Evolutionary conservation across 163 green algal genomes (phyloP).

Genomic region (Scenedesmus sp.): DNA sequence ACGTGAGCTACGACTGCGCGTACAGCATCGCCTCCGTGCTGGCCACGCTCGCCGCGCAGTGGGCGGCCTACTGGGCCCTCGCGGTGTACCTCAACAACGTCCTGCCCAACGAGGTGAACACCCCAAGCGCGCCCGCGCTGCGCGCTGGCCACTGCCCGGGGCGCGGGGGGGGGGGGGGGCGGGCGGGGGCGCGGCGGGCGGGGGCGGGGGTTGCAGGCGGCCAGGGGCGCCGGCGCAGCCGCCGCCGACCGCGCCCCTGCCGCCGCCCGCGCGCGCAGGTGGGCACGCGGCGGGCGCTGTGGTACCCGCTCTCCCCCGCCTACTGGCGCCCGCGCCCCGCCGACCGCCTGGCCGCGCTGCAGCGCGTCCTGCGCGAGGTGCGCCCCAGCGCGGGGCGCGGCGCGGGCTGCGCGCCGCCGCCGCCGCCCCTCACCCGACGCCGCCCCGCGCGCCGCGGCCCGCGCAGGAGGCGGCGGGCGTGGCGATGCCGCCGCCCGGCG

Average conservation of each 20-base stretch:
- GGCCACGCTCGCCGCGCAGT: conserved; percentile 72
- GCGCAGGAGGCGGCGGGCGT: conserved; percentile 8
- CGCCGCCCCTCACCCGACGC: too few species aligned
- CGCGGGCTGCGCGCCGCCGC: too few species aligned
- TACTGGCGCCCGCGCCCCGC: conserved; percentile 76
- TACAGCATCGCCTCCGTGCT: conserved; percentile 68
- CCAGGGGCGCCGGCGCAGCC: too few species aligned
- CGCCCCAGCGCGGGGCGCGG: too few species aligned
- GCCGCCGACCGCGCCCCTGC: too few species aligned
- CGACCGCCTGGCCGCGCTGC: conserved; percentile 24
- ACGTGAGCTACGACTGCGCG: conserved; percentile 81
- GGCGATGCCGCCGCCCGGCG: neutral
- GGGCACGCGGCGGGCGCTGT: conserved; percentile 51
- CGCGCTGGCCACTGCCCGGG: too few species aligned
- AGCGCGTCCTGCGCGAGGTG: conserved; percentile 35
- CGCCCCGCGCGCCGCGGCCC: too few species aligned
- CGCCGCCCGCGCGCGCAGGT: too few species aligned
- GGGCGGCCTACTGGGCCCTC: conserved; percentile 81
- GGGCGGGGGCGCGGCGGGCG: too few species aligned
- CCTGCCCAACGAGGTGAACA: conserved; percentile 84
- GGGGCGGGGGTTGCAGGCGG: too few species aligned
- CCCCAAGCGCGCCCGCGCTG: too few species aligned
- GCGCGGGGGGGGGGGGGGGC: too few species aligned
- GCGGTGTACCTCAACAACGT: conserved; percentile 95
- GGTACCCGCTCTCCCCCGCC: conserved; percentile 75